These are phyloP conservation scores for Fraxinus velutina DNA, from an alignment of 305 asterid genomes.

Conservation along the genomic window DNA sequence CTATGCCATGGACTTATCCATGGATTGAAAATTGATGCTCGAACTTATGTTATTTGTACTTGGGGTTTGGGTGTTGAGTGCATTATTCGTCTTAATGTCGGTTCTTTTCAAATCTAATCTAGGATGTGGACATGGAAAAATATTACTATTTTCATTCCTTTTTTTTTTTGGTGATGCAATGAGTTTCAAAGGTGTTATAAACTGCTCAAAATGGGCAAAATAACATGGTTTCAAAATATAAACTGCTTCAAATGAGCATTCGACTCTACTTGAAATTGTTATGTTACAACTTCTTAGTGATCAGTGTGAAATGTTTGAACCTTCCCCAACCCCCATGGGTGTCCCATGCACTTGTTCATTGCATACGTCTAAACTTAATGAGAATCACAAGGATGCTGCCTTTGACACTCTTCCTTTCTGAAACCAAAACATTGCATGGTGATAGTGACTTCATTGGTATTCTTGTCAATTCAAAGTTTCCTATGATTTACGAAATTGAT, in stretches of 20 bases:
- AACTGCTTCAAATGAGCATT: background rate
- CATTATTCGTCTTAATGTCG: background rate
- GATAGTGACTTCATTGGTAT: conserved; percentile 11
- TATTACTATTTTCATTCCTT: background rate
- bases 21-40: background rate
- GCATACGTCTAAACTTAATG: background rate
- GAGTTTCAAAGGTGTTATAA: background rate
- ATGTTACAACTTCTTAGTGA: background rate
- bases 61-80: background rate
- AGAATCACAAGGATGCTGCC: background rate
- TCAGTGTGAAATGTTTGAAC: background rate
- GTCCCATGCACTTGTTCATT: background rate
- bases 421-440: background rate
- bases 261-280: background rate
- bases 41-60: background rate
- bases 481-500: background rate
- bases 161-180: background rate
- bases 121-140: background rate
- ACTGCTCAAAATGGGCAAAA: background rate
- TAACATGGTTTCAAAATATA: background rate
- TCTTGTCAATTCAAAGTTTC: conserved; percentile 19
- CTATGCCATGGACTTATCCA: background rate
- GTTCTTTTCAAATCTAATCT: background rate
- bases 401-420: background rate
- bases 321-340: background rate